Conservation (phyloP, 2,329 filamentous ascomycete genomes). For the Alternaria sp. region DNA sequence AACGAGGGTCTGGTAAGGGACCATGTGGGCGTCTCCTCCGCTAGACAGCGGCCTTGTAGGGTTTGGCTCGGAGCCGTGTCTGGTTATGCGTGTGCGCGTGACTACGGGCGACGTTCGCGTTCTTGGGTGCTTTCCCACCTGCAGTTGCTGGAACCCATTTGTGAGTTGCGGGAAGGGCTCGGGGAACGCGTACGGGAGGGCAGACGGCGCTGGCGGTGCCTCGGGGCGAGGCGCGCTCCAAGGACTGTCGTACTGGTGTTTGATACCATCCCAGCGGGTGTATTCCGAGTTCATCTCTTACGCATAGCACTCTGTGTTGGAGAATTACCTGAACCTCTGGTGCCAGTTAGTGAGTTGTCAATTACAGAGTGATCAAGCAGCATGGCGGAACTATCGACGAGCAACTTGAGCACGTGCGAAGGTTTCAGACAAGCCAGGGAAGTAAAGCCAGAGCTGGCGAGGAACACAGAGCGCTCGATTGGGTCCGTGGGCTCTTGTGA, state of each 20-base stretch:
- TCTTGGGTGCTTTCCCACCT: constrained; percentile 34
- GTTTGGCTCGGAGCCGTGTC: constrained; percentile 46
- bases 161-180: constrained; percentile 32
- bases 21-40: constrained; percentile 36
- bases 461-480: constrained; percentile 12
- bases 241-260: constrained; percentile 38
- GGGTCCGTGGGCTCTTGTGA: constrained; percentile 24
- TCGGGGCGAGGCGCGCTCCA: constrained; percentile 33
- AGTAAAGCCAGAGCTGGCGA: constrained; percentile 13
- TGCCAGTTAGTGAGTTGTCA: constrained; percentile 32
- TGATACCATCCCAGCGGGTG: constrained; percentile 41
- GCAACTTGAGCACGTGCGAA: constrained; percentile 11
- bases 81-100: constrained; percentile 43
- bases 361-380: background rate
- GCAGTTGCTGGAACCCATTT: constrained; percentile 33
- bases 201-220: constrained; percentile 27
- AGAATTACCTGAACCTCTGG: constrained; percentile 28
- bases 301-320: constrained; percentile 41
- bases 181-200: constrained; percentile 35
- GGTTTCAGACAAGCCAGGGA: constrained; percentile 6
- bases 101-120: constrained; percentile 43
- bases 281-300: constrained; percentile 48
- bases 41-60: constrained; percentile 41
- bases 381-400: constrained; percentile 12
- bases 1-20: constrained; percentile 31